Conservation (phyloP, 345 rosid genomes). For the Trapa bicornis region DNA sequence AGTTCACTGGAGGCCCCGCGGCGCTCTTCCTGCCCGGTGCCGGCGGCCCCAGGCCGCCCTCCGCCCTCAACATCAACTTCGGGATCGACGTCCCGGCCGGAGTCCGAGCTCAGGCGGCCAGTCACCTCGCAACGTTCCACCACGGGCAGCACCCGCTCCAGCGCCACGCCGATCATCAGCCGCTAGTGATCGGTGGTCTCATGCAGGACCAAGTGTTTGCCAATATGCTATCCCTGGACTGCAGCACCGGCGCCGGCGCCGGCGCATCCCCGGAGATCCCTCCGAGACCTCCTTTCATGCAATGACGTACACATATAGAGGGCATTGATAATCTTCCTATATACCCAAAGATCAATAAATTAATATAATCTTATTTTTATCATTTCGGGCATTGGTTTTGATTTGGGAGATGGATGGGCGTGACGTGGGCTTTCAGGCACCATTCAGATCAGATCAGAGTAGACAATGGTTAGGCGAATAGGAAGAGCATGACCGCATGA, state of each 20-base stretch:
- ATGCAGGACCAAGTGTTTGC: constrained; percentile 18
- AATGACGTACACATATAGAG: neutral
- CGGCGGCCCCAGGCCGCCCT: constrained; percentile 10
- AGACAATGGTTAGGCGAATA: too few species aligned
- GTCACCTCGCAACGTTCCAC: constrained; percentile 2
- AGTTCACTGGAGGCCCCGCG: constrained; percentile 75
- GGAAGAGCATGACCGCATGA: too few species aligned
- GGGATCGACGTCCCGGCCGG: constrained; percentile 16
- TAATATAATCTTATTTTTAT: too few species aligned
- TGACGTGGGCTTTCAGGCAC: too few species aligned
- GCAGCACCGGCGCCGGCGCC: too few species aligned
- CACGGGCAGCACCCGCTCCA: neutral
- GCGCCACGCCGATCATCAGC: neutral
- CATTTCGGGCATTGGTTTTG: too few species aligned
- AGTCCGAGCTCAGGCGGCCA: constrained; percentile 6
- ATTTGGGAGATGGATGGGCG: too few species aligned
- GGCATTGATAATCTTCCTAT: too few species aligned
- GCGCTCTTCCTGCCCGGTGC: constrained; percentile 33
- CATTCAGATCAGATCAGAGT: too few species aligned
- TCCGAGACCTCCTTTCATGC: constrained; percentile 1
- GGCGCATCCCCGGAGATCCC: neutral
- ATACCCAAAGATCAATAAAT: too few species aligned
- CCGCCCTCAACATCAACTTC: constrained; percentile 12
- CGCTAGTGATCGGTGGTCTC: constrained; percentile 11
- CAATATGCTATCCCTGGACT: constrained; percentile 31